Evolutionary conservation across 495 filamentous ascomycete species (phyloP), one percentile per base, ranked within the genome.

Genomic region (Xylaria castorea): DNA sequence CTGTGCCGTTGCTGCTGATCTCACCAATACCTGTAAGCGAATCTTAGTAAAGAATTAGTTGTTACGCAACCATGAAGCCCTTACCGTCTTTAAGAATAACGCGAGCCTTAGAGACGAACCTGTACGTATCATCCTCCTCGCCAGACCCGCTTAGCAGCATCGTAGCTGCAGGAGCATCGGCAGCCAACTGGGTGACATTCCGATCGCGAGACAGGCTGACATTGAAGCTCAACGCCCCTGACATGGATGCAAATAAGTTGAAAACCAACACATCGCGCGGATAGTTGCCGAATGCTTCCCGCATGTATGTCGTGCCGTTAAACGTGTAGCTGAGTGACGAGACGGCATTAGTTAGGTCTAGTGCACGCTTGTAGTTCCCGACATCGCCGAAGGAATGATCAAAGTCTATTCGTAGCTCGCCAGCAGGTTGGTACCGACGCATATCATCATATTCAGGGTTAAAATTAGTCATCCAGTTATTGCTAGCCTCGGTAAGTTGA

Each of bases 361-460:
- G 14, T 44, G 32, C 38, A 36, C 64, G 64, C 16, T 34, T 48
- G 22, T 67, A 67, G n/a, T 18, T 7, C 5, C 5, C 9, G 8
- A 53, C 46, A 5, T 53, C 20, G 8, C 12, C n/a, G 11, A 53
- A 18, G 0, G 57, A 22, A 71, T 85, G 83, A 18, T 76, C 81
- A 68, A 87, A 83, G 58, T 87, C 82, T 34, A 88, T 55, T 32
- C 79, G 81, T 7, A 87, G 64, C 25, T 81, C 81, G 0, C 82
- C 84, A 1, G 85, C 79, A 22, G 84, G 84, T 57, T 87, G 81
- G 60, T 87, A 87, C n/a, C 82, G 78, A n/a, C 85, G 79, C 53
- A 84, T 82, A 44, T 77, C 77, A 38, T 78, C 81, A 22, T 85
- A 84, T n/a, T 77, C 82, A 22, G 81, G 80, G 62, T 81, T 83